Conservation (phyloP, 306 rosid genomes). For the Elaeagnus macrophylla region DNA sequence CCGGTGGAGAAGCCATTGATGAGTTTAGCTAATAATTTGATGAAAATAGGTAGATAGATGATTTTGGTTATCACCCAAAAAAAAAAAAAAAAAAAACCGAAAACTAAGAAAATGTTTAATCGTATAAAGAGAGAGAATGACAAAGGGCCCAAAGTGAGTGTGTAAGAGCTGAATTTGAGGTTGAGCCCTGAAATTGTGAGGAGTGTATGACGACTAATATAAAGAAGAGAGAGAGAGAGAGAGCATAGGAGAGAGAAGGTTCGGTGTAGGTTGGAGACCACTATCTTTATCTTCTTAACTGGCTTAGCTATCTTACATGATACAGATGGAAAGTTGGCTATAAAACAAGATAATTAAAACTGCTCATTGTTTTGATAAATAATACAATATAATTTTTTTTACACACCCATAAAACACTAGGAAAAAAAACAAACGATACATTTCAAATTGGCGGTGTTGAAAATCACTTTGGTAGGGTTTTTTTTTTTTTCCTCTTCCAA, state of each 20-base stretch:
- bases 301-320: constrained; percentile 10
- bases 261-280: constrained; percentile 65
- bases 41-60: background rate
- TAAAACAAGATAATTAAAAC: background rate
- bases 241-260: background rate
- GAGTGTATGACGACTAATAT: constrained; percentile 38
- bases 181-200: background rate
- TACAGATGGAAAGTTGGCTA: constrained; percentile 44
- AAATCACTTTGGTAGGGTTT: too few relatives aligned
- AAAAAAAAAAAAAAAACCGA: too few relatives aligned
- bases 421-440: too few relatives aligned
- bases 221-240: constrained; percentile 16
- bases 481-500: too few relatives aligned
- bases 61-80: too few relatives aligned
- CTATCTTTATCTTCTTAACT: constrained; percentile 38
- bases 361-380: too few relatives aligned
- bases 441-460: too few relatives aligned
- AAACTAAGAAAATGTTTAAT: too few relatives aligned
- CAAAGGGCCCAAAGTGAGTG: constrained; percentile 16
- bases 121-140: background rate
- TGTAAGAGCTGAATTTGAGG: constrained; percentile 22
- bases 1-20: constrained; percentile 74
- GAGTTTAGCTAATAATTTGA: background rate
- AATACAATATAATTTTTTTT: too few relatives aligned
- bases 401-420: too few relatives aligned